Evolutionary conservation across 306 rosid genomes (phyloP).

Genomic region (Mimosa bimucronata): DNA sequence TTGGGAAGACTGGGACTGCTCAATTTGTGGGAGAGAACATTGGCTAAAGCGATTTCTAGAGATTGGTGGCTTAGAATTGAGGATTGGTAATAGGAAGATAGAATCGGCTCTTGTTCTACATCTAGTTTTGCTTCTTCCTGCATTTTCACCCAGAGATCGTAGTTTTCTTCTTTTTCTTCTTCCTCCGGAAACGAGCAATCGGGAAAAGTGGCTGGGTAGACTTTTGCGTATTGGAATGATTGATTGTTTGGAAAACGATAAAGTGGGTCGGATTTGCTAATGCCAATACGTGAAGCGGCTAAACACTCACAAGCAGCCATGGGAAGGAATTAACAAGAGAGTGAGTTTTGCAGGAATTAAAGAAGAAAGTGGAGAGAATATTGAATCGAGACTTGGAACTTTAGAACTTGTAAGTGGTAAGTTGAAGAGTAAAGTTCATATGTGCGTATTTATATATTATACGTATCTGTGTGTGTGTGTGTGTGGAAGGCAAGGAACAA

Average conservation of each 20-base stretch:
- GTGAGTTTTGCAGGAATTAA: not conserved
- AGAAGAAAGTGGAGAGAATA: constrained; percentile 4
- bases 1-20: constrained; percentile 54
- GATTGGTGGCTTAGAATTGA: constrained; percentile 62
- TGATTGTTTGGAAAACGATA: constrained; percentile 39
- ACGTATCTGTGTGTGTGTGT: no score
- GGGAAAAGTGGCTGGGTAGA: constrained; percentile 42
- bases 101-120: constrained; percentile 61
- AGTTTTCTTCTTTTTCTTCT: constrained; percentile 8
- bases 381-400: no score
- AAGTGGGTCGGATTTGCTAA: constrained; percentile 36
- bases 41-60: constrained; percentile 59
- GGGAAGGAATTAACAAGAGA: not conserved
- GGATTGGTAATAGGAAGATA: constrained; percentile 53
- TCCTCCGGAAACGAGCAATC: not conserved
- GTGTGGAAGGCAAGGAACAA: not conserved
- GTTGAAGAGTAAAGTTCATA: not conserved
- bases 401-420: not conserved
- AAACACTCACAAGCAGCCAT: constrained; percentile 49
- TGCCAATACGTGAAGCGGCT: constrained; percentile 22
- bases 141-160: constrained; percentile 70
- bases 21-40: constrained; percentile 61
- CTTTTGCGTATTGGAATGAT: constrained; percentile 26
- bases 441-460: not conserved
- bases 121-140: constrained; percentile 66